Base-by-base conservation (phyloP, 208 protist species). In the Trypanosoma mega region DNA sequence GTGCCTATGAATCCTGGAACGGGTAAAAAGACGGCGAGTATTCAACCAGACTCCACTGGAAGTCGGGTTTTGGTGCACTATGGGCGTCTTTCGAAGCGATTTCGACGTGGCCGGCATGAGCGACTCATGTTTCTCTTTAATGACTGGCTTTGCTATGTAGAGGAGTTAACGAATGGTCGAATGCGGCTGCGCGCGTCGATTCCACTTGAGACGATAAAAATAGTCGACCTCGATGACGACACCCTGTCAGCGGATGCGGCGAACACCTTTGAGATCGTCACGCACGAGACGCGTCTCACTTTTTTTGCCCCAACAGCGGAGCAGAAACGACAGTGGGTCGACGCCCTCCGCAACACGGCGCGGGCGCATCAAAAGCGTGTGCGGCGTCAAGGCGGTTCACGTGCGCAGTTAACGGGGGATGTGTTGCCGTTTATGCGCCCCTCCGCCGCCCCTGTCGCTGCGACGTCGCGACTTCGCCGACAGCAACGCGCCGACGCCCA, bases 71-170 rank as follows among this genome's bases (percentile, higher is more conserved):
- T 94, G 12, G 63, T 94, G 14, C 85, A 90, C 47, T 83, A 86
- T 59, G 85, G 88, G 7, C 73, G 81, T 4, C 62, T 94, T 26
- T 47, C 57, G 29, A 92, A 92, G 72, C 49, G 70, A 51, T 89
- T 72, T 47, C 56, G 75, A 1, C 85, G 83, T 12, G 81, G 78
- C 9, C 74, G 76, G 6, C 85, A 92, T 61, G 78, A 92, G 45
- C 78, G 84, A 4, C 69, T 96, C 1, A 45, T 85, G 53, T 87
- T 96, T 55, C 63, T 93, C 48, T 96, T 96, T 72, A 87, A 61
- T 54, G 84, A 93, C 66, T 85, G 68, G 60, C 52, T 91, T 33
- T 90, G 82, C 63, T 93, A 90, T 60, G 82, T 70, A n/a, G 83
- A 93, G 60, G 89, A 93, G 62, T 60, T 78, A n/a, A 63, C 63